Conservation (phyloP, 1,284 basidiomycete species). For the Ustilago loliicola region DNA sequence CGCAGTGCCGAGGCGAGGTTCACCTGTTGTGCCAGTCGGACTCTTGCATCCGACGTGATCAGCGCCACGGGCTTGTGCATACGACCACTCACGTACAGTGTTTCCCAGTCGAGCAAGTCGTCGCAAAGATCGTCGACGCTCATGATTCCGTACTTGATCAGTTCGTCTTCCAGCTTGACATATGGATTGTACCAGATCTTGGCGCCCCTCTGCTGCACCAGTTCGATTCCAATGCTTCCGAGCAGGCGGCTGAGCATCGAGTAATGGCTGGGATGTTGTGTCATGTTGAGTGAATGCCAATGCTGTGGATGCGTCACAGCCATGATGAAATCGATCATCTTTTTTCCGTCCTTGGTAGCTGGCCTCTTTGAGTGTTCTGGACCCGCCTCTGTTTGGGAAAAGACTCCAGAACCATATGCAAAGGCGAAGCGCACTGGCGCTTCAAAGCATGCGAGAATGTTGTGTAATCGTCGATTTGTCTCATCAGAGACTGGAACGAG, state of each 20-base stretch:
- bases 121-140: slow-evolving; percentile 88
- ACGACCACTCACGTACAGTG: slow-evolving; percentile 91
- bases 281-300: slow-evolving; percentile 95
- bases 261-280: slow-evolving; percentile 89
- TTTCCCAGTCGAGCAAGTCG: slow-evolving; percentile 91
- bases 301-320: slow-evolving; percentile 90
- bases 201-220: slow-evolving; percentile 83
- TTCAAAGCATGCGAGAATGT: slow-evolving; percentile 73
- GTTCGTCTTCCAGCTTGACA: slow-evolving; percentile 73
- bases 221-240: slow-evolving; percentile 82
- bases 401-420: slow-evolving; percentile 94
- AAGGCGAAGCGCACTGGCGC: slow-evolving; percentile 92
- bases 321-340: slow-evolving; percentile 94
- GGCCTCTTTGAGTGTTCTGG: slow-evolving; percentile 71
- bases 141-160: slow-evolving; percentile 97
- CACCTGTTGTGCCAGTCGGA: slow-evolving; percentile 90
- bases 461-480: slow-evolving; percentile 35
- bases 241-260: slow-evolving; percentile 84
- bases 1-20: slow-evolving; percentile 91
- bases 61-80: slow-evolving; percentile 87
- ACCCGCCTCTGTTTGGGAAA: slow-evolving; percentile 82
- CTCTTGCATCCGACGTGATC: slow-evolving; percentile 79
- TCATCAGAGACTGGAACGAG: slow-evolving; percentile 50
- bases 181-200: slow-evolving; percentile 81
- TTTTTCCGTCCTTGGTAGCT: slow-evolving; percentile 51